Conservation (phyloP, 2,329 filamentous ascomycete genomes). For the Phyllosticta paracitricarpa region DNA sequence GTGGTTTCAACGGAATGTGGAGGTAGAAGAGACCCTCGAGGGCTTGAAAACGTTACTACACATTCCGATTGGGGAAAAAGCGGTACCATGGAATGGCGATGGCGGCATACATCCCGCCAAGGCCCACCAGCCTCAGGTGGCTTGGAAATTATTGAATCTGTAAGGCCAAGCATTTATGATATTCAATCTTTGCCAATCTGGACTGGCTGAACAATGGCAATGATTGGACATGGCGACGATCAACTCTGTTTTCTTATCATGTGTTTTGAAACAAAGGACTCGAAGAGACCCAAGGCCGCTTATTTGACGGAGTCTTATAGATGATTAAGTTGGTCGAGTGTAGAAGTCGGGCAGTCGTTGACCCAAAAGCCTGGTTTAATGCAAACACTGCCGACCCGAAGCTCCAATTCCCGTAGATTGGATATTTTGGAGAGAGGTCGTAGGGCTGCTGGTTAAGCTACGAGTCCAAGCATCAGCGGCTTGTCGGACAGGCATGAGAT, state of each 20-base stretch:
- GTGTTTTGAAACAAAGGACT: background rate
- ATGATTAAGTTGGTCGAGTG: background rate
- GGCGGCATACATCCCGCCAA: background rate
- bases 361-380: background rate
- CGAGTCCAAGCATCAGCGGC: background rate
- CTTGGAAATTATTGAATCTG: background rate
- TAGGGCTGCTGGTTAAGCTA: background rate
- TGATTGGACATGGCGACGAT: background rate
- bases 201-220: background rate
- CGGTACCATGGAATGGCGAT: background rate
- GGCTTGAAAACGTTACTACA: background rate
- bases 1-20: background rate
- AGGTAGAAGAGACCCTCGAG: background rate
- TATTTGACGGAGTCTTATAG: background rate
- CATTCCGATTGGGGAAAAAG: background rate
- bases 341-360: background rate
- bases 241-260: background rate
- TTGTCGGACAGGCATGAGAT: background rate
- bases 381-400: background rate
- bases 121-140: background rate
- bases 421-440: background rate
- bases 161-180: background rate
- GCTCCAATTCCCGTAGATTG: background rate
- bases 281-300: background rate
- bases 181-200: background rate